These are phyloP conservation scores for Hortaea werneckii DNA, from an alignment of 2,329 filamentous ascomycete species.

Conservation along the genomic window DNA sequence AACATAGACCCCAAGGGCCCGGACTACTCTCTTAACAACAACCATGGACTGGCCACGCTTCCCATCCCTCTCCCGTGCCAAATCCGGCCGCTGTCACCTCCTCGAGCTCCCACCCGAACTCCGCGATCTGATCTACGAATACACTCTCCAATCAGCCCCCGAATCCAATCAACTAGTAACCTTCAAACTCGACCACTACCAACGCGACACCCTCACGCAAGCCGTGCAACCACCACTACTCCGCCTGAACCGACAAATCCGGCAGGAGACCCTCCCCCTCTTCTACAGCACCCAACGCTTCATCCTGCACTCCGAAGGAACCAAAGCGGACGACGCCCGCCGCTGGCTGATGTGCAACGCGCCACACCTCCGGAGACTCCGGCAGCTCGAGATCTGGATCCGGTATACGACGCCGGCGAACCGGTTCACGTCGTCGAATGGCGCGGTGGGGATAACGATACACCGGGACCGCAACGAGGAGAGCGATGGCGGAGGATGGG, in stretches of 20 bases:
- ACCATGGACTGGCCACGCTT: not conserved
- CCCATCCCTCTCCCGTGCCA: not conserved
- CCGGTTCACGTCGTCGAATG: constrained; percentile 8
- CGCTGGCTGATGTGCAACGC: constrained; percentile 16
- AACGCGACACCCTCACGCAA: constrained; percentile 16
- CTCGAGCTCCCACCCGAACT: not conserved
- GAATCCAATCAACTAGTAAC: constrained; percentile 14
- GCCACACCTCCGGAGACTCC: constrained; percentile 10
- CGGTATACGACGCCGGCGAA: constrained; percentile 14
- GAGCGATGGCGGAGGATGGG: constrained; percentile 10
- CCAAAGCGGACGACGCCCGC: constrained; percentile 16
- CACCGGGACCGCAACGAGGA: constrained; percentile 1
- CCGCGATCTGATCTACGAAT: not conserved
- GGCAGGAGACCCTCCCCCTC: constrained; percentile 18
- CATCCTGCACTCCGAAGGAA: constrained; percentile 21
- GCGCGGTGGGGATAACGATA: constrained; percentile 14
- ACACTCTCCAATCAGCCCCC: constrained; percentile 1
- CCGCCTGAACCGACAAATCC: constrained; percentile 17
- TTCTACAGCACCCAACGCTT: constrained; percentile 22
- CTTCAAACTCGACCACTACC: constrained; percentile 21
- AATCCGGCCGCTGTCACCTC: not conserved
- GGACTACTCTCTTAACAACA: too few species aligned
- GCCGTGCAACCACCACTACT: constrained; percentile 20
- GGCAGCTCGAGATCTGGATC: constrained; percentile 19
- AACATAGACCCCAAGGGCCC: too few species aligned